Conservation (phyloP, 768 basidiomycete genomes). For the Russula sp. region DNA sequence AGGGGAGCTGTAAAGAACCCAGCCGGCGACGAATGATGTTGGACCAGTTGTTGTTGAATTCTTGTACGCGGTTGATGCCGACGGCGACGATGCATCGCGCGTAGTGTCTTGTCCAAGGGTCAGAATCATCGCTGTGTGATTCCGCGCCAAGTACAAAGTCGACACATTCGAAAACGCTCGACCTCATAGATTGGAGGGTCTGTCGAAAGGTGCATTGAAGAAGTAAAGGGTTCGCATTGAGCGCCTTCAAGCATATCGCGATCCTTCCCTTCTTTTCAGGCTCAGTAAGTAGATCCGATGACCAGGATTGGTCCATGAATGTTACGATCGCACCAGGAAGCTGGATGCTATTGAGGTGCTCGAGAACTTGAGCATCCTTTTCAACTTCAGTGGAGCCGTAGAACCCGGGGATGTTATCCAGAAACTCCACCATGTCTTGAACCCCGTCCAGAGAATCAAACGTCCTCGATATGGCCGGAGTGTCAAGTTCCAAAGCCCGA, state of each 20-base stretch:
- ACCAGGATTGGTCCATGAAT: constrained; percentile 8
- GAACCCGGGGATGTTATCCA: constrained; percentile 9
- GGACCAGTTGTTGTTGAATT: not conserved
- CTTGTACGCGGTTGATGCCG: not conserved
- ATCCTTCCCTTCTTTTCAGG: not conserved
- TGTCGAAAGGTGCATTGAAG: no score
- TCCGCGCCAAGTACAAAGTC: constrained; percentile 7
- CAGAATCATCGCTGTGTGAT: not conserved
- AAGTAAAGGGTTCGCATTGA: not conserved
- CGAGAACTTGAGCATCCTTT: not conserved
- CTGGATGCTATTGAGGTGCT: not conserved
- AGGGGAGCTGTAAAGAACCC: not conserved
- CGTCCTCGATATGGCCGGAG: not conserved
- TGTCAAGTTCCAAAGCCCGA: not conserved
- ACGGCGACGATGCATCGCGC: constrained; percentile 11
- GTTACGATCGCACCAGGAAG: constrained; percentile 2
- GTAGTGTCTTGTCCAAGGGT: not conserved
- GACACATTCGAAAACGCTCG: not conserved
- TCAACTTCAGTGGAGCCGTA: not conserved
- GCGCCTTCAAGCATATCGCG: not conserved
- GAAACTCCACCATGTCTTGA: constrained; percentile 8
- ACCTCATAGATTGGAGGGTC: not conserved
- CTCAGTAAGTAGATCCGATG: not conserved
- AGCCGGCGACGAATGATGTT: not conserved
- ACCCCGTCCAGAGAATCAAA: not conserved